These are phyloP conservation scores for Teratosphaeria nubilosa DNA, from an alignment of 2,329 filamentous ascomycete species.

Conservation along the genomic window DNA sequence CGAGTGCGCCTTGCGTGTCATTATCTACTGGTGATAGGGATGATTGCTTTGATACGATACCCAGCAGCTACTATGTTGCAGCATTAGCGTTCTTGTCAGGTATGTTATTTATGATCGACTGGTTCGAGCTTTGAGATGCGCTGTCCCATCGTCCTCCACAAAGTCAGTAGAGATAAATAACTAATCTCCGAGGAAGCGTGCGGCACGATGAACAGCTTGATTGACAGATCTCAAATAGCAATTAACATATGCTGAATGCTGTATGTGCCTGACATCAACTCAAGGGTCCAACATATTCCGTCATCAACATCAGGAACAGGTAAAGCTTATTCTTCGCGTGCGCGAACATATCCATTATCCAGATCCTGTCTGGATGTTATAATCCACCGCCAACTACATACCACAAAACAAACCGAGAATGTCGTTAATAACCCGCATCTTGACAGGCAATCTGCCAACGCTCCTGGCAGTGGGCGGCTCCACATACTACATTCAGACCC, in stretches of 20 bases:
- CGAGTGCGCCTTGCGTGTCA: background rate
- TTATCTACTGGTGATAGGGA: background rate
- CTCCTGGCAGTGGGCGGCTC: conserved; percentile 10
- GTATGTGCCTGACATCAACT: background rate
- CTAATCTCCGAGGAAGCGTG: too few relatives aligned
- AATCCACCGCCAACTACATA: background rate
- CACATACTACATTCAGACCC: conserved; percentile 18
- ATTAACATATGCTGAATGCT: background rate
- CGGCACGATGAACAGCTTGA: too few relatives aligned
- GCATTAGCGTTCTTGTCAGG: background rate
- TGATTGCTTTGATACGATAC: background rate
- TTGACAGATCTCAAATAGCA: too few relatives aligned
- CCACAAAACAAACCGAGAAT: background rate
- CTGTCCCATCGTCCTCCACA: too few relatives aligned
- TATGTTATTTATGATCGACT: background rate
- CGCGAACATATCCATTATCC: background rate
- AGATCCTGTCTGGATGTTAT: background rate
- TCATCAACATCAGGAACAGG: background rate
- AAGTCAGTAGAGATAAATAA: too few relatives aligned
- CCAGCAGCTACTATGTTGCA: background rate
- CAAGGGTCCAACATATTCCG: background rate
- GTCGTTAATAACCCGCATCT: background rate
- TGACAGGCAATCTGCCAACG: conserved; percentile 1
- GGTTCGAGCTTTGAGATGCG: background rate
- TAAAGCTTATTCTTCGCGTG: background rate